phyloP scores from a whole-genome alignment of 2,329 filamentous ascomycete species.

The Sclerotinia spermophila region DNA sequence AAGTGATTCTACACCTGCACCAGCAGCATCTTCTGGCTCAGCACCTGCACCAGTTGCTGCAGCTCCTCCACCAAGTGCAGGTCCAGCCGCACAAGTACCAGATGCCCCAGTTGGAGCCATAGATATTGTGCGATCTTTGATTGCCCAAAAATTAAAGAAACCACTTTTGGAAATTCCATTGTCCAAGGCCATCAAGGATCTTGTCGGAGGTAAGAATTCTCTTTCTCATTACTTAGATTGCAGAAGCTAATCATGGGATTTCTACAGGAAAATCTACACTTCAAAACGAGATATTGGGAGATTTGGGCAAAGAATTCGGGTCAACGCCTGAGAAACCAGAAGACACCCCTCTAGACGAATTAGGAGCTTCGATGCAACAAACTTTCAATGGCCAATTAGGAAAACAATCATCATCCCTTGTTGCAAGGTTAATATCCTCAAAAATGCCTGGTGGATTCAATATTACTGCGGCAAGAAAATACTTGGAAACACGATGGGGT shows the following conservation, averaged over 20 bases:
- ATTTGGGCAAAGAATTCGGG: conserved; percentile 96
- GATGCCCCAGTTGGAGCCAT: conserved; percentile 85
- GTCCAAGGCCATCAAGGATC: conserved; percentile 96
- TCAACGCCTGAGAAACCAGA: conserved; percentile 98
- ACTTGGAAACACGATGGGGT: conserved; percentile 91
- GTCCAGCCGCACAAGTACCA: conserved; percentile 80
- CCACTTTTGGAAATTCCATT: conserved; percentile 80
- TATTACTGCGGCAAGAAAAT: conserved; percentile 92
- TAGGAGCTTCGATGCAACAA: conserved; percentile 91
- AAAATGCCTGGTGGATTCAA: conserved; percentile 99
- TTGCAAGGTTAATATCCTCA: conserved; percentile 92
- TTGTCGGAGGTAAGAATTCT: conserved; percentile 79
- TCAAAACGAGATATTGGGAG: conserved; percentile 97
- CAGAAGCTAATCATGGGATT: conserved; percentile 26
- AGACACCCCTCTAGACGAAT: conserved; percentile 92
- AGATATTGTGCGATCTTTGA: conserved; percentile 82
- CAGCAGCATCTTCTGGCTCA: conserved; percentile 44
- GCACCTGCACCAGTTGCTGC: conserved; percentile 52
- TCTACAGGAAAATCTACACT: conserved; percentile 87
- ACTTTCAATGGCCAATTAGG: conserved; percentile 99
- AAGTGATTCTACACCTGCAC: conserved; percentile 39
- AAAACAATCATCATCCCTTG: conserved; percentile 90
- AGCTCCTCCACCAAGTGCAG: conserved; percentile 64
- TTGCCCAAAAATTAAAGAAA: conserved; percentile 99
- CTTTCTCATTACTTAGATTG: neutral